Evolutionary conservation across 2,329 filamentous ascomycete species (phyloP), one percentile per base, ranked within the genome.

Genomic region (Cadophora malorum): DNA sequence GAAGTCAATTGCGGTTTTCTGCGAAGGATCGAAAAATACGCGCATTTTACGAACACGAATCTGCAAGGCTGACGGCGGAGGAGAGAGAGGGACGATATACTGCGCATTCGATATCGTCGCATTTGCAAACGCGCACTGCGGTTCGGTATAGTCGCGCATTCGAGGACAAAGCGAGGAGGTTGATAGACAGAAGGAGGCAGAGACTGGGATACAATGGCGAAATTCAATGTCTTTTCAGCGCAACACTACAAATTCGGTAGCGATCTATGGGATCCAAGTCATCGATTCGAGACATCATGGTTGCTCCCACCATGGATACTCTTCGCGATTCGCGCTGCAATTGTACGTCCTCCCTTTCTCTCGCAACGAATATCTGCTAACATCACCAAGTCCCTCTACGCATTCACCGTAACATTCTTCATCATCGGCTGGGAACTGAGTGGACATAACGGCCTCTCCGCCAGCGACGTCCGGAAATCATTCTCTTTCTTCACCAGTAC

Each of bases 401-500:
- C 87, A 70, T 91, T 96, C 79, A 80, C 84, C 28, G 88, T 88
- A 14, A 84, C 91, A 67, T 84, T 96, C 80, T 87, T 90, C 82
- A 86, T 87, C 76, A 87, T 94, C 76, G 88, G 83, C 69, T 92
- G 86, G 83, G 80, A 86, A 69, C 88, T 88, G 75, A 80, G 83
- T n/a, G 83, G 87, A 76, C 70, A 72, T n/a, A 49, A 71, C 16
- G 71, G 66, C 2, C 53, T 64, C 16, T 65, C 33, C 16, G 68
- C 72, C 3, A 69, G 72, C 28, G 73, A 74, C 31, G 85, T 86
- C 31, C 80, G 82, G 63, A 79, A 82, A 56, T 85, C 84, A 56
- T 96, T 96, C 82, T 92, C 89, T 74, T 96, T 88, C 83, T 96
- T 97, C 82, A 96, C 93, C 33, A 64, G 74, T 96, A 72, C 19